A percentile compares a stretch with the other conserved stretches of the same genome.
These are phyloP conservation scores for Prunus mongolica DNA, from an alignment of 306 rosid species.

Conservation along the genomic window DNA sequence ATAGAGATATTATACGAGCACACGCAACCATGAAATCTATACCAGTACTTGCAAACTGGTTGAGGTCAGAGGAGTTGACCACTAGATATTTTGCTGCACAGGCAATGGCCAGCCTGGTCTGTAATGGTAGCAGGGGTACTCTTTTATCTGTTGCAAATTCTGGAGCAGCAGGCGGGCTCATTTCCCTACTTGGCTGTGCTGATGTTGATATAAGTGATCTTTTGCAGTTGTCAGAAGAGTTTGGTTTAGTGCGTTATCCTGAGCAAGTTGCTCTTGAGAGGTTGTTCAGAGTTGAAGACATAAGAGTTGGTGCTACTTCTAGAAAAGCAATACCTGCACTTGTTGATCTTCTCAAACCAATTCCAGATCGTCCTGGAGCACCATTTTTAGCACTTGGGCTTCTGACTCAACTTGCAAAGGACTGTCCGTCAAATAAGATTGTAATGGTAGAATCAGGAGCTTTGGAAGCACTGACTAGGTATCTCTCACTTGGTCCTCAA, in stretches of 20 bases:
- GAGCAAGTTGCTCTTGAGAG: conserved; percentile 97
- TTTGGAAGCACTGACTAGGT: conserved; percentile 88
- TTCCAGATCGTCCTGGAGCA: conserved; percentile 99
- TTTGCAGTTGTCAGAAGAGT: conserved; percentile 87
- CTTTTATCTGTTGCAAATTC: conserved; percentile 95
- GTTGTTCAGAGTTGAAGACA: conserved; percentile 95
- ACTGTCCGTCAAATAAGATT: conserved; percentile 85
- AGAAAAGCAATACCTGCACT: conserved; percentile 96
- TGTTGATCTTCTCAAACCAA: conserved; percentile 98
- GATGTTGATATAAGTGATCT: conserved; percentile 86
- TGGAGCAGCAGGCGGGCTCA: conserved; percentile 95
- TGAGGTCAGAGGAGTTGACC: conserved; percentile 78
- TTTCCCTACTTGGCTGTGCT: conserved; percentile 93
- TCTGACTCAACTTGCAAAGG: conserved; percentile 82
- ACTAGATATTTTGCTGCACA: conserved; percentile 97
- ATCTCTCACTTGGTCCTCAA: conserved; percentile 94
- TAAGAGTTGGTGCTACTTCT: conserved; percentile 91
- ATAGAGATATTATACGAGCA: conserved; percentile 91
- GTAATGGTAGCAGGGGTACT: conserved; percentile 98
- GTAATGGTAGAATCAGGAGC: conserved; percentile 98
- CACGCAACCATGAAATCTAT: conserved; percentile 80
- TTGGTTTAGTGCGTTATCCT: conserved; percentile 79
- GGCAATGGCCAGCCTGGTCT: conserved; percentile 86
- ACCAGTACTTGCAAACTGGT: conserved; percentile 73
- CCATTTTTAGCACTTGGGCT: conserved; percentile 91